Evolutionary conservation across 2,329 filamentous ascomycete genomes (phyloP).

Genomic region (Metarhizium humberi): DNA sequence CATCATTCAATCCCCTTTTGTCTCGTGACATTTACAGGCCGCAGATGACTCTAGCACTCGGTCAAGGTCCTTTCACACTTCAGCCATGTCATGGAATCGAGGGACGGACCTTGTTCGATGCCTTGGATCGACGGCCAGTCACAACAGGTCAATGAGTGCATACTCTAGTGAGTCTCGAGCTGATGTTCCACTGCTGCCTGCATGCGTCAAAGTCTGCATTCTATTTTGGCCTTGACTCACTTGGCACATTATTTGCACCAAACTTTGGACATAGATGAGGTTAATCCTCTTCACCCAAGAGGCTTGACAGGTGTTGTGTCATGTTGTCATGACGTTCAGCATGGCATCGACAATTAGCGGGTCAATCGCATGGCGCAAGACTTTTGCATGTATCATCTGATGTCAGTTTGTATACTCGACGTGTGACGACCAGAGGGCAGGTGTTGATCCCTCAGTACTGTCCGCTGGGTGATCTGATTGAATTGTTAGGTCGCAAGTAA

Average conservation of each 20-base stretch:
- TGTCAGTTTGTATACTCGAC: background rate
- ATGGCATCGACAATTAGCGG: background rate
- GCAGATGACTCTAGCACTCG: background rate
- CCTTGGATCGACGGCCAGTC: background rate
- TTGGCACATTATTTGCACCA: background rate
- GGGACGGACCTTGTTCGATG: background rate
- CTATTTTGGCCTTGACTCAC: background rate
- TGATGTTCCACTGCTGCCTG: background rate
- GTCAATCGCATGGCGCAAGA: background rate
- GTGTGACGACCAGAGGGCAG: background rate
- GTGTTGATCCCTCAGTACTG: too few species aligned
- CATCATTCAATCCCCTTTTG: background rate
- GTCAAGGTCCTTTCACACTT: background rate
- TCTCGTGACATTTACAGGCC: background rate
- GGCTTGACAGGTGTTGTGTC: background rate
- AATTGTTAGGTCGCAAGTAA: too few species aligned
- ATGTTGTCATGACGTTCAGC: background rate
- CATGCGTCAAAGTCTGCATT: background rate
- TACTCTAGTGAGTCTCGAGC: too few species aligned
- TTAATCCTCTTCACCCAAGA: too few species aligned
- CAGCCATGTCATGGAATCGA: background rate
- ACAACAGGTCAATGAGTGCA: background rate
- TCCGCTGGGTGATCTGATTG: too few species aligned
- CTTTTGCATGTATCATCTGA: background rate
- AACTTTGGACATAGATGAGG: too few species aligned